phyloP scores from a whole-genome alignment of 257 asterid genomes.

The Solanum clarkiae region DNA sequence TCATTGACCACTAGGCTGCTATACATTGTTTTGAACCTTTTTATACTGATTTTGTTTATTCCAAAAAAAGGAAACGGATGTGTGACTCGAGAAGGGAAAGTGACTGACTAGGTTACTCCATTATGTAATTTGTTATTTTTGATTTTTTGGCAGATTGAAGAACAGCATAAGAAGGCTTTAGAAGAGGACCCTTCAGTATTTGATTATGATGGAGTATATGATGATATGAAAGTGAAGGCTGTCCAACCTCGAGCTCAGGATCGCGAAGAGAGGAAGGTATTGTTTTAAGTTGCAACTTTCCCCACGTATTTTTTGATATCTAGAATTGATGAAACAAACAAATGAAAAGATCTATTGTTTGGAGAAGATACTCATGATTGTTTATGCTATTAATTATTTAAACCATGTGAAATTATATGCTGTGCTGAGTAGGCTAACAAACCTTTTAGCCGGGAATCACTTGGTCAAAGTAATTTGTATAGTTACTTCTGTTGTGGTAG shows the following conservation, averaged over 20 bases:
- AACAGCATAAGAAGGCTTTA: slow-evolving; percentile 81
- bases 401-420: neutral
- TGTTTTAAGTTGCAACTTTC: neutral
- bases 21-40: neutral
- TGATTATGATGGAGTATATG: slow-evolving; percentile 90
- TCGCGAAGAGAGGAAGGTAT: slow-evolving; percentile 64
- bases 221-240: slow-evolving; percentile 73
- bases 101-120: neutral
- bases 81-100: neutral
- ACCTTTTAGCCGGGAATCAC: neutral
- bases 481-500: neutral
- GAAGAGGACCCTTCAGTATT: slow-evolving; percentile 86
- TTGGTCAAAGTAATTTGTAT: neutral
- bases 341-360: neutral
- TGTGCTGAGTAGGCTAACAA: neutral
- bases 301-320: neutral
- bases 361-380: neutral
- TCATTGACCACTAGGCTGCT: neutral
- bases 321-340: neutral
- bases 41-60: neutral
- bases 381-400: neutral
- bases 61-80: neutral
- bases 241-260: slow-evolving; percentile 51
- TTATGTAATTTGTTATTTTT: neutral
- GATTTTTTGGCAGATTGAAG: slow-evolving; percentile 44